A percentile compares a stretch with the other conserved stretches of the same genome.
Evolutionary conservation across 2,329 filamentous ascomycete genomes (phyloP).

Genomic region (Tolypocladium inflatum): DNA sequence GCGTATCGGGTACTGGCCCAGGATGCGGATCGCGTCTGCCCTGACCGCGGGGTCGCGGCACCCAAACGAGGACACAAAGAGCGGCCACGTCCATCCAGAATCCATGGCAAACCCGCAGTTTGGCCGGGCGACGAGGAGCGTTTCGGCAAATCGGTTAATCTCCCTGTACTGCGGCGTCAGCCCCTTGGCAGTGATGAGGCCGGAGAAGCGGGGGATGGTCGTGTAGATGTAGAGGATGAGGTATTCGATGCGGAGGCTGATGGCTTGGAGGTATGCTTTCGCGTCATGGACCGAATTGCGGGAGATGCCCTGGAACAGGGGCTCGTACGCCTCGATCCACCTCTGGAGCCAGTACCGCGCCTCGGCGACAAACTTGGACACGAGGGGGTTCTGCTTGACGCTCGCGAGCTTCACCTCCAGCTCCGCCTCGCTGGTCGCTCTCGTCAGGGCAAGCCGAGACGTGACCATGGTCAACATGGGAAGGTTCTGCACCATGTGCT

Average conservation of each 20-base stretch:
- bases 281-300: slow-evolving; percentile 13
- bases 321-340: slow-evolving; percentile 29
- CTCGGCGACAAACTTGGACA: slow-evolving; percentile 23
- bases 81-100: slow-evolving; percentile 33
- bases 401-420: slow-evolving; percentile 19
- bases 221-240: slow-evolving; percentile 30
- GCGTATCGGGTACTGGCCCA: slow-evolving; percentile 29
- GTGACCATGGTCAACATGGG: slow-evolving; percentile 23
- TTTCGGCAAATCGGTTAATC: slow-evolving; percentile 27
- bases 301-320: slow-evolving; percentile 19
- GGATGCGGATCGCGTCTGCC: slow-evolving; percentile 28
- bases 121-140: slow-evolving; percentile 22
- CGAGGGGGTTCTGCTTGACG: slow-evolving; percentile 17
- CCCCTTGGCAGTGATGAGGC: slow-evolving; percentile 22
- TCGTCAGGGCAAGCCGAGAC: slow-evolving; percentile 18
- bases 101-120: slow-evolving; percentile 35
- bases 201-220: slow-evolving; percentile 26
- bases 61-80: slow-evolving; percentile 30
- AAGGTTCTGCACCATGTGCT: slow-evolving; percentile 24
- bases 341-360: slow-evolving; percentile 27
- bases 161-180: slow-evolving; percentile 33
- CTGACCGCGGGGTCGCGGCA: slow-evolving; percentile 29
- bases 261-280: slow-evolving; percentile 22
- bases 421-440: slow-evolving; percentile 14
- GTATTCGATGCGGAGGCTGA: slow-evolving; percentile 32